Conservation (phyloP, 2,329 filamentous ascomycete species). For the Aureobasidium sp. region DNA sequence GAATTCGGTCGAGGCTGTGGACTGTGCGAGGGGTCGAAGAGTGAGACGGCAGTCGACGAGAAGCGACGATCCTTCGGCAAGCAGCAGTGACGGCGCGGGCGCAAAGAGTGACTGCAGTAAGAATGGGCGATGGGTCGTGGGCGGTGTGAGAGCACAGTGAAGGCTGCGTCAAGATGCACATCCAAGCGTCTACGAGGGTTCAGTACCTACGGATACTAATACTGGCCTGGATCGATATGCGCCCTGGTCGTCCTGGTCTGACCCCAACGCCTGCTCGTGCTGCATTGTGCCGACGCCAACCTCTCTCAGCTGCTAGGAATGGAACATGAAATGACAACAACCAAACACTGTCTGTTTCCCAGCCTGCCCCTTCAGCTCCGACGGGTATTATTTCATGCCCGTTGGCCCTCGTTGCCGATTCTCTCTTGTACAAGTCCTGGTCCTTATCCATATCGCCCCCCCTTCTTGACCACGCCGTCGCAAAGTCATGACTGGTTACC, state of each 20-base stretch:
- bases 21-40: background rate
- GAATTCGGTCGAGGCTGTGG: slow-evolving; percentile 10
- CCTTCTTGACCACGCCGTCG: background rate
- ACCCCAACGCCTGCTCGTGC: background rate
- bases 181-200: background rate
- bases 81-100: background rate
- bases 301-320: background rate
- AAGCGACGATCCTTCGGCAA: background rate
- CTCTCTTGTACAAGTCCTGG: background rate
- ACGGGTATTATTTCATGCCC: background rate
- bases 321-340: background rate
- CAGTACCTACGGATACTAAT: background rate
- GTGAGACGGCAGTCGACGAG: background rate
- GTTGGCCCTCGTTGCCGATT: background rate
- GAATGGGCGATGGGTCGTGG: background rate
- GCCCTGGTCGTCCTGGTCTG: background rate
- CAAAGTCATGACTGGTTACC: background rate
- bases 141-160: slow-evolving; percentile 2
- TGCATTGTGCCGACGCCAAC: background rate
- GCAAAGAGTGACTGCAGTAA: slow-evolving; percentile 11
- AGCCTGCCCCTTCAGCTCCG: background rate
- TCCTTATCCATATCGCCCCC: background rate
- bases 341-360: background rate
- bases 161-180: background rate
- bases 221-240: background rate